These are phyloP conservation scores for Hypoxylon lienhwacheense DNA, from an alignment of 495 filamentous ascomycete genomes.

Conservation along the genomic window DNA sequence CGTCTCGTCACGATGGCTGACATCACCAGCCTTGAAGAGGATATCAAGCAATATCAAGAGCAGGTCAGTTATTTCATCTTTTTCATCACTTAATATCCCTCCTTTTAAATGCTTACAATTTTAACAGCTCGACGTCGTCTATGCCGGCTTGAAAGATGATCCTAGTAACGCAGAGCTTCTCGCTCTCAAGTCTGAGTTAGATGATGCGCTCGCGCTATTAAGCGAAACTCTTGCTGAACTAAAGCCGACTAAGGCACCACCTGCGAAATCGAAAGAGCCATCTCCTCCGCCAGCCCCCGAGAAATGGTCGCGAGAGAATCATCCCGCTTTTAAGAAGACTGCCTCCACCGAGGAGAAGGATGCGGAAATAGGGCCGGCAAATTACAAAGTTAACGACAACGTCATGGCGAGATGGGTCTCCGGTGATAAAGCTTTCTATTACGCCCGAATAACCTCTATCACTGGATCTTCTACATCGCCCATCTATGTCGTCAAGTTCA, in stretches of 20 bases:
- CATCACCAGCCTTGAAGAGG: constrained; percentile 67
- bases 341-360: constrained; percentile 49
- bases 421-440: constrained; percentile 88
- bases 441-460: constrained; percentile 88
- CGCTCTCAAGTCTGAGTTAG: constrained; percentile 77
- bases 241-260: constrained; percentile 59
- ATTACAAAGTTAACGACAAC: constrained; percentile 84
- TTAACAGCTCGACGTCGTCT: constrained; percentile 75
- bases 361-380: constrained; percentile 47
- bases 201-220: constrained; percentile 78
- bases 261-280: constrained; percentile 42
- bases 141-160: constrained; percentile 75
- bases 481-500: constrained; percentile 92
- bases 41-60: constrained; percentile 78
- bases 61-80: constrained; percentile 59
- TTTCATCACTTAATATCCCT: background rate
- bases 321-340: constrained; percentile 66
- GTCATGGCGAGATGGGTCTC: constrained; percentile 89
- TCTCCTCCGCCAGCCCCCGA: constrained; percentile 57
- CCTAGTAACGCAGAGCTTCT: constrained; percentile 80
- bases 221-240: constrained; percentile 80
- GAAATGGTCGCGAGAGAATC: constrained; percentile 74
- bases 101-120: constrained; percentile 12
- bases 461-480: constrained; percentile 86
- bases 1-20: constrained; percentile 50